phyloP scores from a whole-genome alignment of 2,329 filamentous ascomycete genomes.

The Lecanosticta acicola region DNA sequence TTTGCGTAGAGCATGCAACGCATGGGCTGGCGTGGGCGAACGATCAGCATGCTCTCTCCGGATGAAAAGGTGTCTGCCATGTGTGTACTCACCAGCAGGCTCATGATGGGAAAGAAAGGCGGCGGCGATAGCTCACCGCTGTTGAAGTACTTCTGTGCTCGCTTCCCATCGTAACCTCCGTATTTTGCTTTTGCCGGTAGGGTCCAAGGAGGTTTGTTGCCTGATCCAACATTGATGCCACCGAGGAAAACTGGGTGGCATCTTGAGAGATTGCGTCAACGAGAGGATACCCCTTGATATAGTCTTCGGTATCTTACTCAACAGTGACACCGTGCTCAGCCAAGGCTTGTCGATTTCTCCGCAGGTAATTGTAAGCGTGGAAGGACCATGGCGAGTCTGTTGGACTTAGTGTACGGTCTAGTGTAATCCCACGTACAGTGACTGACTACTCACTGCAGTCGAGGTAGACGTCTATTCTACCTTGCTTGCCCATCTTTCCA shows the following conservation, averaged over 20 bases:
- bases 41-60: no score
- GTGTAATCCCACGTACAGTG: no score
- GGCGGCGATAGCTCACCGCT: slow-evolving; percentile 36
- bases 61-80: no score
- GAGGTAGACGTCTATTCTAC: slow-evolving; percentile 59
- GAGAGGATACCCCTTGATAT: background rate
- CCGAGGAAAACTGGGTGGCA: slow-evolving; percentile 66
- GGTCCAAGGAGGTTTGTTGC: slow-evolving; percentile 69
- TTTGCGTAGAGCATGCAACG: slow-evolving; percentile 58
- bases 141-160: slow-evolving; percentile 50
- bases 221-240: slow-evolving; percentile 40
- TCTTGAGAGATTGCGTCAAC: slow-evolving; percentile 40
- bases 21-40: no score
- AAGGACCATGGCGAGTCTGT: slow-evolving; percentile 9
- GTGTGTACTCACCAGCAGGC: slow-evolving; percentile 35
- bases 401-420: no score
- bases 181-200: slow-evolving; percentile 63
- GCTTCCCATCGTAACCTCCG: slow-evolving; percentile 44
- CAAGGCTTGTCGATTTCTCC: slow-evolving; percentile 10
- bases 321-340: slow-evolving; percentile 12
- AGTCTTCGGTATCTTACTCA: background rate
- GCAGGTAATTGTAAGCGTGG: slow-evolving; percentile 15
- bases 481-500: background rate
- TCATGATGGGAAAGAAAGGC: slow-evolving; percentile 51
- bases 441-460: slow-evolving; percentile 49